Percentiles rank a stretch among this genome's conserved stretches.
phyloP scores from a whole-genome alignment of 768 basidiomycete species.

The Lactarius vividus region DNA sequence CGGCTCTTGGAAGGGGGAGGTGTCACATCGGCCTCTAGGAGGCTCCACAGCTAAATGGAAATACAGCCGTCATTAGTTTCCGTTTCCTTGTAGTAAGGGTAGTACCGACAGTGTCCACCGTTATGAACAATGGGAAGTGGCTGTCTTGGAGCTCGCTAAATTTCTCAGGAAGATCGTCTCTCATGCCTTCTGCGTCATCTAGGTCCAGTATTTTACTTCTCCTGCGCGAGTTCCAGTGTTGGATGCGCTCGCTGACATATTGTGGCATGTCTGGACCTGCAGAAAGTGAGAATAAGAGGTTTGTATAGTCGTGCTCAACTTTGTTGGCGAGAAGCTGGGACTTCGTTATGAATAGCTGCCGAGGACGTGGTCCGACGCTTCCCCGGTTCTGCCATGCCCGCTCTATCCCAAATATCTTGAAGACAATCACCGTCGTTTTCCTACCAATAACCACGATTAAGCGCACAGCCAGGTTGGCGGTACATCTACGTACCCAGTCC shows the following conservation, averaged over 20 bases:
- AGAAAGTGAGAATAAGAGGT: conserved; percentile 47
- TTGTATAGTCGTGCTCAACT: conserved; percentile 64
- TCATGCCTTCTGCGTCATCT: conserved; percentile 44
- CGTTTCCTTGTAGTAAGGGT: not conserved
- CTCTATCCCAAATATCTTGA: conserved; percentile 71
- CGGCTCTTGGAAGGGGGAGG: not conserved
- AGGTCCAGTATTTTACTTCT: conserved; percentile 36
- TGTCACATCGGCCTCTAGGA: conserved; percentile 48
- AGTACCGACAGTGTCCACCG: conserved; percentile 53
- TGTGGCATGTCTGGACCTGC: conserved; percentile 37
- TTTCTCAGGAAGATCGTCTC: conserved; percentile 46
- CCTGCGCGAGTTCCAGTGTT: conserved; percentile 22
- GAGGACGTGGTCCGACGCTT: conserved; percentile 43
- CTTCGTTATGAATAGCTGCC: conserved; percentile 73
- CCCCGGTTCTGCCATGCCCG: conserved; percentile 45
- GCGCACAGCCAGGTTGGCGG: not conserved
- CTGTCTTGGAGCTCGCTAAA: conserved; percentile 56
- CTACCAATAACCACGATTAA: conserved; percentile 34
- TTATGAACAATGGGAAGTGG: conserved; percentile 70
- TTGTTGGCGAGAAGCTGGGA: conserved; percentile 66
- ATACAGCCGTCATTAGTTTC: not conserved
- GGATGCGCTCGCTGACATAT: conserved; percentile 38
- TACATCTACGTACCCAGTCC: conserved; percentile 55
- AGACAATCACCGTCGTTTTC: conserved; percentile 75
- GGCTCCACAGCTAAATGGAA: conserved; percentile 42